A percentile compares a stretch with the other conserved stretches of the same genome.
phyloP scores from a whole-genome alignment of 169 alveolate genomes.

The Plasmodium reichenowi region DNA sequence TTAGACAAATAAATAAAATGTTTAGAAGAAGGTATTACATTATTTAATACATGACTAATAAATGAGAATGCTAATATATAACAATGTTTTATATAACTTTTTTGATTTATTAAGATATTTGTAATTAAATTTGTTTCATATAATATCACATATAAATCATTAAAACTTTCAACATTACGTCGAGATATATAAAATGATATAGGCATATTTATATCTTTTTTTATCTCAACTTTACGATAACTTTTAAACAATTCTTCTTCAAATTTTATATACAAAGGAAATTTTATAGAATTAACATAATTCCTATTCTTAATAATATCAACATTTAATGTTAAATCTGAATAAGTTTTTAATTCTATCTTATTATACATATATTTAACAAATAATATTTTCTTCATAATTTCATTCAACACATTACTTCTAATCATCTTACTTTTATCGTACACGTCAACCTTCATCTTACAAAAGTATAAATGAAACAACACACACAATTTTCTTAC shows the following conservation, averaged over 20 bases:
- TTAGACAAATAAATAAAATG: conserved; percentile 56
- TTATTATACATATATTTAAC: conserved; percentile 61
- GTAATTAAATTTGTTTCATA: conserved; percentile 69
- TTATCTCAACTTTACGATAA: conserved; percentile 50
- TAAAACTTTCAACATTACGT: conserved; percentile 13
- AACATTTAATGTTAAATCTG: conserved; percentile 28
- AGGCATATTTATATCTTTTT: conserved; percentile 70
- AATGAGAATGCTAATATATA: conserved; percentile 62
- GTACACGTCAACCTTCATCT: conserved; percentile 64
- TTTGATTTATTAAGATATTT: conserved; percentile 73
- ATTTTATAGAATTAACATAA: conserved; percentile 51
- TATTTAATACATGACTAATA: conserved; percentile 37
- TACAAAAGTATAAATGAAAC: conserved; percentile 54
- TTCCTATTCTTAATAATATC: conserved; percentile 30
- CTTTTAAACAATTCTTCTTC: conserved; percentile 51
- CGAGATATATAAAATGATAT: conserved; percentile 61
- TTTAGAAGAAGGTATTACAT: conserved; percentile 61
- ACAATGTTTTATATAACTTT: conserved; percentile 68
- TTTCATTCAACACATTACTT: conserved; percentile 58
- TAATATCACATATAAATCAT: conserved; percentile 58
- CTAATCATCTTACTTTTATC: conserved; percentile 39
- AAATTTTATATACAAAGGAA: conserved; percentile 44
- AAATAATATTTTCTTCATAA: conserved; percentile 39
- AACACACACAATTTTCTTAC: conserved; percentile 62
- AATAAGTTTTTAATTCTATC: conserved; percentile 32